Evolutionary conservation across 2,329 filamentous ascomycete species (phyloP).

Genomic region (Acrodontium crateriforme): DNA sequence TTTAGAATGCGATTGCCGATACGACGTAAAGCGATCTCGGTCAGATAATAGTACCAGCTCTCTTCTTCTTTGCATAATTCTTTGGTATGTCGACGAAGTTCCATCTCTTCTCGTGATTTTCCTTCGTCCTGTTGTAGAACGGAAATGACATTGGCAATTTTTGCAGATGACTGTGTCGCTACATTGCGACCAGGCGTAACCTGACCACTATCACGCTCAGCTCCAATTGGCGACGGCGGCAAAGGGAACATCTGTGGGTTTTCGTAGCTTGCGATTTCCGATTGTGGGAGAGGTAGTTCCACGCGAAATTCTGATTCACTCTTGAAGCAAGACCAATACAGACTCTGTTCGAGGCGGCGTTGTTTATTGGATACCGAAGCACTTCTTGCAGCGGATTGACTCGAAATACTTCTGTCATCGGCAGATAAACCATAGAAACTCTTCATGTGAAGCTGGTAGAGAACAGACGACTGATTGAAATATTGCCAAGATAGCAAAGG

Average conservation of each 20-base stretch:
- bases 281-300: conserved; percentile 26
- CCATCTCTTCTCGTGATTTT: background rate
- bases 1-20: conserved; percentile 30
- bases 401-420: conserved; percentile 1
- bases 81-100: conserved; percentile 2
- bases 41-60: conserved; percentile 33
- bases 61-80: conserved; percentile 19
- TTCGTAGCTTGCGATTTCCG: conserved; percentile 22
- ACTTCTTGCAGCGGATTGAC: background rate
- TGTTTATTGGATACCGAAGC: conserved; percentile 5
- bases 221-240: conserved; percentile 7
- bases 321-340: conserved; percentile 34
- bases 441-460: conserved; percentile 24
- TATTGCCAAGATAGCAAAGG: conserved; percentile 26
- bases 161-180: too few relatives aligned
- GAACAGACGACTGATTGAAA: conserved; percentile 21
- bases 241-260: conserved; percentile 23
- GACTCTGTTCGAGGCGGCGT: conserved; percentile 24
- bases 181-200: too few relatives aligned
- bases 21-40: conserved; percentile 29
- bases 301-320: conserved; percentile 29
- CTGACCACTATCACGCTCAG: too few relatives aligned
- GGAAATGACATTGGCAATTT: too few relatives aligned
- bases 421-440: conserved; percentile 8
- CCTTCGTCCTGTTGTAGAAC: too few relatives aligned